Conservation (phyloP, 768 basidiomycete genomes). For the Trametes maxima region DNA sequence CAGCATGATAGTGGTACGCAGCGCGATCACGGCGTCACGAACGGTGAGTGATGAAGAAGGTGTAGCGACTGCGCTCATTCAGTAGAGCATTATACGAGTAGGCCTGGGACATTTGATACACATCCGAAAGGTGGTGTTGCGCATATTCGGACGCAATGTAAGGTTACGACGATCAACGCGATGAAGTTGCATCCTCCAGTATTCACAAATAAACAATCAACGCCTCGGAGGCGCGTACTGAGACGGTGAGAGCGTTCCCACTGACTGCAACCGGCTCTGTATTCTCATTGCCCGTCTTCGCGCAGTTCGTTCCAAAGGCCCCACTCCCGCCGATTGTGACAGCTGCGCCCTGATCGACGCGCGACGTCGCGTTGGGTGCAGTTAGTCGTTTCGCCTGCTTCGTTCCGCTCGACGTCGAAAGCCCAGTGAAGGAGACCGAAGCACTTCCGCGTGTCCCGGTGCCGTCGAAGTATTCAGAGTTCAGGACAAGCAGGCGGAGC, state of each 20-base stretch:
- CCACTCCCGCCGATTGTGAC: slow-evolving; percentile 40
- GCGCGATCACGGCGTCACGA: no score
- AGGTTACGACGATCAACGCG: no score
- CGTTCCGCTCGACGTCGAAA: slow-evolving; percentile 25
- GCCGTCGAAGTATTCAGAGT: slow-evolving; percentile 39
- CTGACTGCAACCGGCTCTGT: slow-evolving; percentile 32
- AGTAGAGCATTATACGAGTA: no score
- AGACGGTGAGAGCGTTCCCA: slow-evolving; percentile 30
- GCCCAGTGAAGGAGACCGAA: slow-evolving; percentile 34
- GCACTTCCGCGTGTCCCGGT: slow-evolving; percentile 37
- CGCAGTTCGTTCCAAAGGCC: slow-evolving; percentile 34
- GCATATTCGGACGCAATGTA: no score
- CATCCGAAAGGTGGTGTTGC: no score
- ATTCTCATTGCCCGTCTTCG: slow-evolving; percentile 29
- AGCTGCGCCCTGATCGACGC: slow-evolving; percentile 34
- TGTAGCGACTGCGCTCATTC: no score
- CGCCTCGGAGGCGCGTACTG: slow-evolving; percentile 41
- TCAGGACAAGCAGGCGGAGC: slow-evolving; percentile 38
- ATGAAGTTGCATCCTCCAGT: no score
- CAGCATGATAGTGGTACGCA: no score
- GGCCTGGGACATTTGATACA: no score
- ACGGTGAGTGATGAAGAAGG: no score
- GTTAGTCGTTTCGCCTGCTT: slow-evolving; percentile 37
- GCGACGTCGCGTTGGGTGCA: slow-evolving; percentile 37
- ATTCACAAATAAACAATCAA: slow-evolving; percentile 37